Evolutionary conservation across 805 yeast species (phyloP).

Genomic region (Barnettozyma siamensis): DNA sequence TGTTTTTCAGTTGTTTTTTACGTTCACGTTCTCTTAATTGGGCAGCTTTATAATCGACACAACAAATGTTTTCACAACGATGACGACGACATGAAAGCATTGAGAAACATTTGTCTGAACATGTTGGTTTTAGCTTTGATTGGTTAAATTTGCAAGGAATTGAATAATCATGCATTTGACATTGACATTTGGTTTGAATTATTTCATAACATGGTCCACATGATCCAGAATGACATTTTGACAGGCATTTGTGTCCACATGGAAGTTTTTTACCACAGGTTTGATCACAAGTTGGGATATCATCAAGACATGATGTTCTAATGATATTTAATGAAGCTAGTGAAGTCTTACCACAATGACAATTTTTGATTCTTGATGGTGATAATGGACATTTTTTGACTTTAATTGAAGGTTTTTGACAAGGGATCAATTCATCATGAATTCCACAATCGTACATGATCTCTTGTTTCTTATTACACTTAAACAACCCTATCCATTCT

Average conservation of each 20-base stretch:
- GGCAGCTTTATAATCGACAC: constrained; percentile 62
- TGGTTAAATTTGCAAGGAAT: constrained; percentile 61
- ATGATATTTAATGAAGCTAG: constrained; percentile 32
- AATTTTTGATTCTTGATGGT: constrained; percentile 53
- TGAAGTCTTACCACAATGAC: constrained; percentile 74
- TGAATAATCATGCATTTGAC: constrained; percentile 49
- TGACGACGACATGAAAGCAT: constrained; percentile 77
- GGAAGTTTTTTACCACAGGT: constrained; percentile 55
- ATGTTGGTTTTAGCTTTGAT: constrained; percentile 48
- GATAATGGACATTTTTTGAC: constrained; percentile 51
- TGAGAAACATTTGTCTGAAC: constrained; percentile 69
- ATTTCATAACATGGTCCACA: constrained; percentile 63
- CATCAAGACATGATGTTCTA: constrained; percentile 64
- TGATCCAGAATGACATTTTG: constrained; percentile 70
- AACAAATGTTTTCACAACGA: constrained; percentile 63
- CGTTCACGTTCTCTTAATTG: constrained; percentile 38
- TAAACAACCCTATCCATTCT: constrained; percentile 39
- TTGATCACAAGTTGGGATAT: constrained; percentile 68
- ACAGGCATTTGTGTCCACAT: constrained; percentile 75
- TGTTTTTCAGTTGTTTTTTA: constrained; percentile 44
- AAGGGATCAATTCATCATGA: constrained; percentile 50
- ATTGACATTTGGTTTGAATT: constrained; percentile 51
- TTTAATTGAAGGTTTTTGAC: constrained; percentile 27
- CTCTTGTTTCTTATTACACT: constrained; percentile 41
- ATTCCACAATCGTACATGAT: constrained; percentile 56